Evolutionary conservation across 495 filamentous ascomycete species (phyloP).

Genomic region (Talaromyces nanjingensis): DNA sequence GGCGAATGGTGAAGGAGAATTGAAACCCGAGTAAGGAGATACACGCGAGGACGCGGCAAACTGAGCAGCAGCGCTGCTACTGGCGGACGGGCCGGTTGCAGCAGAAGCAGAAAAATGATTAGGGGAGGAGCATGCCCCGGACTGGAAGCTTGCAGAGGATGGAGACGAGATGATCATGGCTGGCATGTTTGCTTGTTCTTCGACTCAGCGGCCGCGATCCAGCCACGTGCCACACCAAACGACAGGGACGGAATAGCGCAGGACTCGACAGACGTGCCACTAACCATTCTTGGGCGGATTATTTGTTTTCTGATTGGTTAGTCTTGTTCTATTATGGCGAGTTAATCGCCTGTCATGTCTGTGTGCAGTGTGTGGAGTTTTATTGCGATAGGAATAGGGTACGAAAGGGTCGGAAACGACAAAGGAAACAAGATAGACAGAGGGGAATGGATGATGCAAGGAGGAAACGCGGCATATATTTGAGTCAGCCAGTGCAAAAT

Average conservation of each 20-base stretch:
- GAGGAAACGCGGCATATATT: not conserved
- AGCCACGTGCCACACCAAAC: slow-evolving; percentile 14
- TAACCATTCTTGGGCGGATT: slow-evolving; percentile 8
- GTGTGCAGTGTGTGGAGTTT: not conserved
- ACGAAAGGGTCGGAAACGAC: not conserved
- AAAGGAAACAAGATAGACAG: not conserved
- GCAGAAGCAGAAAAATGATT: not conserved
- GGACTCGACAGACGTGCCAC: slow-evolving; percentile 20
- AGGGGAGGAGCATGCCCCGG: slow-evolving; percentile 6
- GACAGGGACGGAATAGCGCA: slow-evolving; percentile 40
- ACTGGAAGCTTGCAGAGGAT: slow-evolving; percentile 30
- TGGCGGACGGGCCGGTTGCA: not conserved
- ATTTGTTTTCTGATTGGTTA: not conserved
- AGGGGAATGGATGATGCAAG: slow-evolving; percentile 3
- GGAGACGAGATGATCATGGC: slow-evolving; percentile 43
- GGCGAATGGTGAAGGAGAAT: slow-evolving; percentile 14
- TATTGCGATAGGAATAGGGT: not conserved
- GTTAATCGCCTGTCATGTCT: not conserved
- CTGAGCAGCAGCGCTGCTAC: slow-evolving; percentile 14
- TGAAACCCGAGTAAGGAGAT: slow-evolving; percentile 19
- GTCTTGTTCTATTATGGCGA: not conserved
- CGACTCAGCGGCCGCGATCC: slow-evolving; percentile 3
- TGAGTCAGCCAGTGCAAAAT: not conserved
- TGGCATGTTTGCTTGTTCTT: slow-evolving; percentile 1
- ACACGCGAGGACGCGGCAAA: slow-evolving; percentile 23